Evolutionary conservation across 257 asterid species (phyloP), one percentile per base, ranked within the genome.

Genomic region (Penstemon newberryi): DNA sequence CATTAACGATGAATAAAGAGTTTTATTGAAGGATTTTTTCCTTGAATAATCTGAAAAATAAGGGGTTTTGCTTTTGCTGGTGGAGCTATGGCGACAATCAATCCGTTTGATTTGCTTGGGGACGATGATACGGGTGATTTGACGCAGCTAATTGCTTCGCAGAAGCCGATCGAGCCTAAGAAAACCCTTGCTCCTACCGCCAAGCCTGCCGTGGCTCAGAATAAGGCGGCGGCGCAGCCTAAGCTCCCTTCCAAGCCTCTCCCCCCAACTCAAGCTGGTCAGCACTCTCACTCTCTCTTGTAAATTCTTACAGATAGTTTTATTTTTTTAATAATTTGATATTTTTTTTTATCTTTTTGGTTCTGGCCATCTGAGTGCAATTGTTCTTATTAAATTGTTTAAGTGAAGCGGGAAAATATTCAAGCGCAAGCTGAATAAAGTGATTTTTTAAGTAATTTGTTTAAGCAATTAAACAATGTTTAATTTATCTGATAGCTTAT

Each of bases 21-120:
- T 66, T 60, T 54, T 54, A 72, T 72, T 76, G 57, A 55, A 45
- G 75, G 45, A 13, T 54, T 50, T 25, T 69, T 50, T 33, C 41
- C 5, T 68, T 59, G 58, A 62, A 9, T 60, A 52, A 73, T 57
- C 70, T 19, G 73, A 61, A 33, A 62, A 55, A 67, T n/a, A 15
- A 58, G 60, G 73, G 73, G 36, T 60, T 74, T 40, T 59, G 64
- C 49, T 41, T 71, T 70, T 65, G 76, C 63, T 73, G 72, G 77
- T 63, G 56, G 74, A 60, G 59, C 56, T 70, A 91, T 91, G 97
- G 91, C 96, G 82, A 83, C 94, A 18, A 40, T 58, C 73, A 91
- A 91, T 75, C 97, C 96, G 8, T 91, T 91, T 76, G 97, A 89
- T 84, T 84, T 91, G 86, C 86, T 91, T 56, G 94, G 84, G 10